These are phyloP conservation scores for Astragalus membranaceus DNA, from an alignment of 306 rosid genomes.

Conservation along the genomic window DNA sequence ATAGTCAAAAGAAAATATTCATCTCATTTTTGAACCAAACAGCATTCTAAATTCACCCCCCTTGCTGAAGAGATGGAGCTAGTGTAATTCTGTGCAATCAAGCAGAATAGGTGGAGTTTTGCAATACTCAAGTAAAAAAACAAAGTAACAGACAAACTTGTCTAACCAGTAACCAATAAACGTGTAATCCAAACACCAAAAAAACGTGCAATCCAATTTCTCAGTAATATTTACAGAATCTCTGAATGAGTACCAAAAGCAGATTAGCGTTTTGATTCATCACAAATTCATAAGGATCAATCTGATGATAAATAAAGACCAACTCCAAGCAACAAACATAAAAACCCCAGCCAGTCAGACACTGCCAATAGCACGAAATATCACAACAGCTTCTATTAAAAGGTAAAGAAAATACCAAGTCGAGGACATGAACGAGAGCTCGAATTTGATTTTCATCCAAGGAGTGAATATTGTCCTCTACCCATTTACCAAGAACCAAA, in stretches of 20 bases:
- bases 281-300: neutral
- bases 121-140: neutral
- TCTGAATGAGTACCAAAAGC: neutral
- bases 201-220: no score
- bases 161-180: neutral
- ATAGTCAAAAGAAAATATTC: neutral
- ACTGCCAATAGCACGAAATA: neutral
- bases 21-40: neutral
- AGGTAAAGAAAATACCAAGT: constrained; percentile 37
- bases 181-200: no score
- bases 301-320: neutral
- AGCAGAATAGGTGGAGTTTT: neutral
- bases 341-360: neutral
- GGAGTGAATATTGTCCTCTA: constrained; percentile 60
- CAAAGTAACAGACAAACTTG: neutral
- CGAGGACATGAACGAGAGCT: constrained; percentile 63
- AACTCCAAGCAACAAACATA: neutral
- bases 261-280: neutral
- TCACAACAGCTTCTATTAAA: neutral
- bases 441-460: constrained; percentile 61
- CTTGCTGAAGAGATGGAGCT: neutral
- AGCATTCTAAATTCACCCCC: neutral
- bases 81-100: neutral
- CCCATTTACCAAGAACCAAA: constrained; percentile 94
- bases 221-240: neutral